Conservation (phyloP, 345 rosid species). For the Acer yangbiense region DNA sequence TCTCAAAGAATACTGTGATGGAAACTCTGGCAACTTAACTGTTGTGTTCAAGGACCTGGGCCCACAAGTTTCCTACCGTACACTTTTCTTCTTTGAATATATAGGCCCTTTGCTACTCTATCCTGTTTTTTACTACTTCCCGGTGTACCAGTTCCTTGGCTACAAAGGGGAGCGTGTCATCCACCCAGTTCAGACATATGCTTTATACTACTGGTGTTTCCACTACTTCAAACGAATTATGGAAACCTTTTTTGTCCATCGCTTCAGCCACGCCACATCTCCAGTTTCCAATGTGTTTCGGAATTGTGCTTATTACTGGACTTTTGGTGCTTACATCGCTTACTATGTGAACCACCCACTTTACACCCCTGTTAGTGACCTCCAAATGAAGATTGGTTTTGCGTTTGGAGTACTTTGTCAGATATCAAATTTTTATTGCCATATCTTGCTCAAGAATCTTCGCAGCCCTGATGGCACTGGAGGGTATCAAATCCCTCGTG, state of each 20-base stretch:
- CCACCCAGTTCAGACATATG: conserved; percentile 91
- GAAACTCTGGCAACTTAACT: conserved; percentile 54
- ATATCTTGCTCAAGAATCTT: conserved; percentile 76
- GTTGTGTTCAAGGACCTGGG: conserved; percentile 93
- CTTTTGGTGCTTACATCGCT: conserved; percentile 85
- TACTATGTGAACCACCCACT: conserved; percentile 92
- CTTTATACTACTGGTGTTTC: conserved; percentile 92
- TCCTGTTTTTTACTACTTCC: conserved; percentile 86
- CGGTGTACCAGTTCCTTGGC: conserved; percentile 78
- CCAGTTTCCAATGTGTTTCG: conserved; percentile 90
- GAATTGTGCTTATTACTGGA: conserved; percentile 95
- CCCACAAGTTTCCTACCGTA: conserved; percentile 91
- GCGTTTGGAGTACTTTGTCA: conserved; percentile 82
- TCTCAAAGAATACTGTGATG: conserved; percentile 73
- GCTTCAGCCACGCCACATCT: conserved; percentile 95
- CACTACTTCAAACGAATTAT: conserved; percentile 94
- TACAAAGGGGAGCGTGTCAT: conserved; percentile 58
- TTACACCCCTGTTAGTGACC: conserved; percentile 87
- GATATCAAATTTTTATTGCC: conserved; percentile 85
- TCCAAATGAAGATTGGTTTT: conserved; percentile 96
- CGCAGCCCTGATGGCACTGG: conserved; percentile 70
- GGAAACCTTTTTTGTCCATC: conserved; percentile 93
- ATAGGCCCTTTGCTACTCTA: conserved; percentile 87
- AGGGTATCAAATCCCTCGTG: conserved; percentile 91
- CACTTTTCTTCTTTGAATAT: conserved; percentile 94